phyloP scores from a whole-genome alignment of 331 rosid genomes.

The Erythrophleum ivorense region DNA sequence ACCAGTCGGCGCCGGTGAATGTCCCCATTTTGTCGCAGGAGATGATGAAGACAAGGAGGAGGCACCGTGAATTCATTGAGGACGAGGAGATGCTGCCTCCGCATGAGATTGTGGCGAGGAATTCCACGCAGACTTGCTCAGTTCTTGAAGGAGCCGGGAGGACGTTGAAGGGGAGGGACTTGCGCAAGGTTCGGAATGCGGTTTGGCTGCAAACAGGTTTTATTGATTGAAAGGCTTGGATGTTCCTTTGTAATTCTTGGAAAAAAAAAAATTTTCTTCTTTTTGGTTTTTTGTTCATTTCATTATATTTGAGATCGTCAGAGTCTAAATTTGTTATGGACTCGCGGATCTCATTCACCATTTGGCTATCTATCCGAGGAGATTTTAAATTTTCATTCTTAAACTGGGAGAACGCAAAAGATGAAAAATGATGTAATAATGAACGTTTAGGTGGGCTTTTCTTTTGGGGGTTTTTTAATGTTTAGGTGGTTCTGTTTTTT shows the following conservation, averaged over 20 bases:
- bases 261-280: background rate
- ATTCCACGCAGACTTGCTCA: constrained; percentile 58
- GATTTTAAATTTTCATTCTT: background rate
- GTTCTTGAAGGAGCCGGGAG: constrained; percentile 88
- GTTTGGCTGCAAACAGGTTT: constrained; percentile 89
- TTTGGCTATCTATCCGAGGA: background rate
- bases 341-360: background rate
- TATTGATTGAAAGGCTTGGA: constrained; percentile 54
- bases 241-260: constrained; percentile 14
- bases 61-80: constrained; percentile 42
- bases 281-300: constrained; percentile 33
- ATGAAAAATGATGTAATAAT: background rate
- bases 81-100: constrained; percentile 76
- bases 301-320: background rate
- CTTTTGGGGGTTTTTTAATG: too few relatives aligned
- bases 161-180: constrained; percentile 84
- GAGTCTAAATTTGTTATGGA: constrained; percentile 27
- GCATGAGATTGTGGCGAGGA: constrained; percentile 69
- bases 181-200: constrained; percentile 82
- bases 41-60: constrained; percentile 43
- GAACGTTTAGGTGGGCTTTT: background rate
- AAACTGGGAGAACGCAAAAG: background rate
- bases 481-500: background rate
- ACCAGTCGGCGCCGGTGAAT: constrained; percentile 78
- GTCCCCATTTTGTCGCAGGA: constrained; percentile 60